Conservation (phyloP, 192 early-diverging fungal genomes). For the Coemansia sp. region DNA sequence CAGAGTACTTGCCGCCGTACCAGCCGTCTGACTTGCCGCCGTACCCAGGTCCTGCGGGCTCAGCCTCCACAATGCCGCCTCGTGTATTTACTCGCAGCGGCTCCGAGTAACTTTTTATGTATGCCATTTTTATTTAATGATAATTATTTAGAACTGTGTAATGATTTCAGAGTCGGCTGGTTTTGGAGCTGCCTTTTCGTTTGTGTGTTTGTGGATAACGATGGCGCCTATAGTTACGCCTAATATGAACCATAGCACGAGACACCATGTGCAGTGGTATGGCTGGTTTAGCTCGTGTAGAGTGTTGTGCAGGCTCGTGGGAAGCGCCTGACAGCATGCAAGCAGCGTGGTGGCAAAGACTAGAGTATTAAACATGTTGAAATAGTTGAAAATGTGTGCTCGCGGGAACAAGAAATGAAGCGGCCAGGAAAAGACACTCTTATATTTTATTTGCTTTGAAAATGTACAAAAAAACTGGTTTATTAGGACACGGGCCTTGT, state of each 20-base stretch:
- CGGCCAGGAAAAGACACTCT: too few relatives aligned
- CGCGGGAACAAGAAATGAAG: too few relatives aligned
- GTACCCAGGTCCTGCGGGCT: neutral
- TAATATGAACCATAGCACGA: neutral
- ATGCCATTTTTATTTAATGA: neutral
- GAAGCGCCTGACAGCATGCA: too few relatives aligned
- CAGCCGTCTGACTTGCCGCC: neutral
- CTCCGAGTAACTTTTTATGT: neutral
- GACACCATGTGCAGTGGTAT: neutral
- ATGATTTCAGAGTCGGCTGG: too few relatives aligned
- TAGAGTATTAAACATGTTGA: too few relatives aligned
- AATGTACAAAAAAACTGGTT: neutral
- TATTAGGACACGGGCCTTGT: neutral
- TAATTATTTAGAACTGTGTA: too few relatives aligned
- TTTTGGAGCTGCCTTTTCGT: too few relatives aligned
- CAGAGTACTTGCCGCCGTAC: slow-evolving; percentile 32
- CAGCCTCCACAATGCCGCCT: neutral
- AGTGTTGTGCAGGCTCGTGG: too few relatives aligned
- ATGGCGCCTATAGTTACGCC: neutral
- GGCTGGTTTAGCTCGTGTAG: neutral
- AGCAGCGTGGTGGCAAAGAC: too few relatives aligned
- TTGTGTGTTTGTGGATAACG: neutral
- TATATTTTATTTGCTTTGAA: neutral
- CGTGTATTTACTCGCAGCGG: neutral
- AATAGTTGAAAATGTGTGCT: too few relatives aligned